Evolutionary conservation across 2,329 filamentous ascomycete species (phyloP), one percentile per base, ranked within the genome.

Genomic region (Dactylellina cionopaga): DNA sequence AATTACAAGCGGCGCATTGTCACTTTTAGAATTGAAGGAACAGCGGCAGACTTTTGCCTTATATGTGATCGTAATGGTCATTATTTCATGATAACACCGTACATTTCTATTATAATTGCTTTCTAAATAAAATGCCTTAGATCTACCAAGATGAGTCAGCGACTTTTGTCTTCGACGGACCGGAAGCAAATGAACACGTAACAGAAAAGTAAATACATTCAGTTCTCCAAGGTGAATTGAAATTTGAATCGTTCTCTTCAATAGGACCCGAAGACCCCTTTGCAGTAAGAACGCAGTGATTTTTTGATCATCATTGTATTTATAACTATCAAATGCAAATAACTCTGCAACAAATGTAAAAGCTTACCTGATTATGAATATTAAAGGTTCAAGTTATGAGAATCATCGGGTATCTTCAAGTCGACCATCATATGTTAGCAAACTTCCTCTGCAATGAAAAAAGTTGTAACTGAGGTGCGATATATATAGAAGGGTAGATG

Each of bases 211-310:
- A 41, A 58, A 54, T 43, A 51, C 9, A 47, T 60, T 80, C 78
- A 80, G 79, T 80, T 80, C 79, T 80, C 79, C 79, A 80, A 80
- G 77, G 77, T 80, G 78, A 80, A 79, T 78, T 78, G 76, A 75
- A 74, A 63, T 39, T 56, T 77, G 64, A 78, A 78, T 80, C 77
- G 75, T 79, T 79, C 79, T 79, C 65, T 77, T 74, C 76, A 79
- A 72, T 47, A 77, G 76, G 77, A 76, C 76, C n/a, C 47, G 24
- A 60, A 65, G 39, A n/a, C 22, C 51, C 47, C 49, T 33, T 59
- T 72, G 44, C 59, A 72, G 68, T 64, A 72, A 72, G 68, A 72
- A 72, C 68, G 68, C 68, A 72, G 68, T 72, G 55, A n/a, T n/a
- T 74, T 63, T 63, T 65, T 59, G 55, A 78, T 80, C 79, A 80